Evolutionary conservation across 2,329 filamentous ascomycete species (phyloP), one percentile per base, ranked within the genome.

Genomic region (Mollisiaceae sp.): DNA sequence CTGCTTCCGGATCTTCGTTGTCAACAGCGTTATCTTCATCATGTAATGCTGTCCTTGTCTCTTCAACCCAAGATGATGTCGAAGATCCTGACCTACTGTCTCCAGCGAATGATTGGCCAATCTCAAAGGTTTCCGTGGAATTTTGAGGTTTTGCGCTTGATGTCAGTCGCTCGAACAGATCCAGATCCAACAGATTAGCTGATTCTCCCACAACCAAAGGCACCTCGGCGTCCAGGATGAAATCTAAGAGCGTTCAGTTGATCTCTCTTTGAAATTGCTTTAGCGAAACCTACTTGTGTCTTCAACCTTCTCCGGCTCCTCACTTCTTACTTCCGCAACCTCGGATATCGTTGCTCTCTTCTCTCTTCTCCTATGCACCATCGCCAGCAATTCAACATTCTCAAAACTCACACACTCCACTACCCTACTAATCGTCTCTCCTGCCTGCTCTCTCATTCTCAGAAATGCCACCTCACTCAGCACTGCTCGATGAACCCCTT

Each of bases 341-440:
- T 43, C 41, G n/a, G 41, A 15, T 18, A 18, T 43, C 15, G 41
- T 43, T n/a, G 41, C 15, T n/a, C 12, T 43, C 14, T 43, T 43
- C 11, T 43, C 41, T 15, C 41, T 43, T 15, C 14, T 43, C 15
- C 41, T 43, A 43, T 43, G 41, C 12, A 6, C n/a, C 41, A 43
- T 43, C 41, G 18, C 41, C 41, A 43, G n/a, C 41, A 43, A 18
- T 15, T 43, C 41, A 15, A 43, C 15, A 18, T 43, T 43, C 15
- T 43, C 41, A 43, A 43, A 43, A 43, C 41, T 43, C 41, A 43
- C 41, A 43, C 41, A 43, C 41, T 43, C 41, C 18, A 43, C n/a
- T 15, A 43, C 41, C 41, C n/a, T 43, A 18, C 41, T 43, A 15
- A 43, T 15, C 15, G 41, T 43, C 41, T 43, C 41, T n/a, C 41